phyloP scores from a whole-genome alignment of 2,329 filamentous ascomycete genomes.

The Neofusicoccum ribis region DNA sequence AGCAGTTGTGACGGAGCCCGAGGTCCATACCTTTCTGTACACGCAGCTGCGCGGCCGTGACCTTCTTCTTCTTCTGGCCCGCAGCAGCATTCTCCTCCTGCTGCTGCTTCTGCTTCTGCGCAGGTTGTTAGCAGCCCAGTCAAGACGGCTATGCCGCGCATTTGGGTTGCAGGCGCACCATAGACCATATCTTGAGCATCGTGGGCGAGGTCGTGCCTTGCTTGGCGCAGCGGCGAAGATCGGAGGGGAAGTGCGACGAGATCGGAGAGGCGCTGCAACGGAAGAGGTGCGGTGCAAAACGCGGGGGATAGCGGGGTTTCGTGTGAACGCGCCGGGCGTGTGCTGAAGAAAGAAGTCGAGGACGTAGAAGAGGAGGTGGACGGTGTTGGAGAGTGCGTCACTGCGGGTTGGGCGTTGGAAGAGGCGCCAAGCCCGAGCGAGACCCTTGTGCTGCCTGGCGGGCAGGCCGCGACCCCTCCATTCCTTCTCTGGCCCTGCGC shows the following conservation, averaged over 20 bases:
- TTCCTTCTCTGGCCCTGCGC: too few species aligned
- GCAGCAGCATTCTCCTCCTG: slow-evolving; percentile 87
- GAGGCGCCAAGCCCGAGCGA: background rate
- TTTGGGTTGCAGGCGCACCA: slow-evolving; percentile 61
- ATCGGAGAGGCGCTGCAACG: background rate
- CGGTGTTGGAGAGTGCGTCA: background rate
- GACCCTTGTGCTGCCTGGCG: too few species aligned
- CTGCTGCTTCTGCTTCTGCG: slow-evolving; percentile 85
- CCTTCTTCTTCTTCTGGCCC: slow-evolving; percentile 93
- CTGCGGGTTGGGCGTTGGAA: background rate
- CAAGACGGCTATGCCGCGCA: background rate
- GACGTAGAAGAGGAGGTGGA: background rate
- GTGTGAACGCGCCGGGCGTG: background rate
- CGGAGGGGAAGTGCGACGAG: background rate
- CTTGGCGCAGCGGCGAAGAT: slow-evolving; percentile 8
- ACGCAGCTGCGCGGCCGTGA: slow-evolving; percentile 90
- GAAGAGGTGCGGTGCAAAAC: background rate
- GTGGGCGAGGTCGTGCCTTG: slow-evolving; percentile 39
- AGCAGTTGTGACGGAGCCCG: background rate
- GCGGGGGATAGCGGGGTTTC: background rate
- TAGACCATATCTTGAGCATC: slow-evolving; percentile 99
- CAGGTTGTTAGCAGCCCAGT: slow-evolving; percentile 27
- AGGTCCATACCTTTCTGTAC: slow-evolving; percentile 83
- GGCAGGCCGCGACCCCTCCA: too few species aligned
- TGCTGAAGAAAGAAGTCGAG: background rate